A percentile compares a stretch with the other conserved stretches of the same genome.
Evolutionary conservation across 2,329 filamentous ascomycete species (phyloP).

Genomic region (Fusarium tanahbumbuense): DNA sequence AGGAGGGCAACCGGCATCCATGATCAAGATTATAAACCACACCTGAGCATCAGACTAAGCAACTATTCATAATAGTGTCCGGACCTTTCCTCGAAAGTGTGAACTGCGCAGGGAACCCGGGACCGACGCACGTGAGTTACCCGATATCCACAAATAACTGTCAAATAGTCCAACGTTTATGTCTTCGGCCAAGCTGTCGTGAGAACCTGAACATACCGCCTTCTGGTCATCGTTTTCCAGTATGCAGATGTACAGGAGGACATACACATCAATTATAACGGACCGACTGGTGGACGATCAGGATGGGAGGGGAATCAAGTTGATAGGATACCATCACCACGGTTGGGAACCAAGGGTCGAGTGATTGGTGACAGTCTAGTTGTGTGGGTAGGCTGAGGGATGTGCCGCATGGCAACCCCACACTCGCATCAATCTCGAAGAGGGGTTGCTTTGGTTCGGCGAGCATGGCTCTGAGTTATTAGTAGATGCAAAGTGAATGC

Average conservation of each 20-base stretch:
- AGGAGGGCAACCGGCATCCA: not conserved
- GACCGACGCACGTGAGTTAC: slow-evolving; percentile 1
- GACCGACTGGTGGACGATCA: slow-evolving; percentile 45
- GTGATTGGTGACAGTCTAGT: slow-evolving; percentile 42
- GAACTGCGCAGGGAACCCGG: not conserved
- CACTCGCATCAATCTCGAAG: slow-evolving; percentile 31
- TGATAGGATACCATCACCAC: slow-evolving; percentile 48
- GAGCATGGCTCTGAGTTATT: slow-evolving; percentile 9
- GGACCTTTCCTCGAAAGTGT: not conserved
- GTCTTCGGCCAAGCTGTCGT: slow-evolving; percentile 3
- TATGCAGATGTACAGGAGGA: slow-evolving; percentile 8
- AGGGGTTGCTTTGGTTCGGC: slow-evolving; percentile 29
- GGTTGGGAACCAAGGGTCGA: slow-evolving; percentile 40
- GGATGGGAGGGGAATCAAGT: slow-evolving; percentile 32
- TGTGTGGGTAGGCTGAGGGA: slow-evolving; percentile 33
- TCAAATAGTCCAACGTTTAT: not conserved
- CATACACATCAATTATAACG: slow-evolving; percentile 39
- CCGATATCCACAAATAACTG: slow-evolving; percentile 6
- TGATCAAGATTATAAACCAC: not conserved
- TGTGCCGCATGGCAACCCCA: slow-evolving; percentile 46
- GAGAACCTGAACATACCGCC: not conserved
- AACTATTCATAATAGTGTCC: not conserved
- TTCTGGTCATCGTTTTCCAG: not conserved
- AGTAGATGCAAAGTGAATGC: not conserved
- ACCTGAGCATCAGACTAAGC: not conserved